Evolutionary conservation across 495 filamentous ascomycete species (phyloP).

Genomic region (Hypoxylon cercidicola): DNA sequence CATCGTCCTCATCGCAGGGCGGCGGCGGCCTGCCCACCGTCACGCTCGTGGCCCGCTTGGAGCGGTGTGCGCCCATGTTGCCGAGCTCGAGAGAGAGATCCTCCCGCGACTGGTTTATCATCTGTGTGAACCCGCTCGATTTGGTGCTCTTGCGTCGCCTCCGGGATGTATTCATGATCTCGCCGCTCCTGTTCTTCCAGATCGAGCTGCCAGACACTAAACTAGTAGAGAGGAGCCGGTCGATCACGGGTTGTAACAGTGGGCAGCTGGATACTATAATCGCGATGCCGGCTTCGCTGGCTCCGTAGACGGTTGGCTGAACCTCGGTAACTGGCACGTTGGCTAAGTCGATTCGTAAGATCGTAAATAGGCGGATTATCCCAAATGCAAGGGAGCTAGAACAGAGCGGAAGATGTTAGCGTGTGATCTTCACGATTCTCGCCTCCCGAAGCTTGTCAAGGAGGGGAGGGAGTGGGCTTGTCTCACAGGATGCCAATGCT

Average conservation of each 20-base stretch:
- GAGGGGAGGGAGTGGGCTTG: neutral
- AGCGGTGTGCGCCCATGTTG: slow-evolving; percentile 39
- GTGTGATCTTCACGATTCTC: neutral
- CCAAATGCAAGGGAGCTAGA: slow-evolving; percentile 31
- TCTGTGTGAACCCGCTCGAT: slow-evolving; percentile 39
- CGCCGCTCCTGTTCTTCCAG: slow-evolving; percentile 18
- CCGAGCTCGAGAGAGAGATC: slow-evolving; percentile 34
- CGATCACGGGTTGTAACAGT: slow-evolving; percentile 32
- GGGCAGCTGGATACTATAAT: slow-evolving; percentile 39
- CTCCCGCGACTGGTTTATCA: slow-evolving; percentile 26
- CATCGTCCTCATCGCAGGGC: slow-evolving; percentile 21
- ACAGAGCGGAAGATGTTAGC: slow-evolving; percentile 14
- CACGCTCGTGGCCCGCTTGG: slow-evolving; percentile 29
- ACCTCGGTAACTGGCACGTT: slow-evolving; percentile 27
- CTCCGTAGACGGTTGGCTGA: slow-evolving; percentile 24
- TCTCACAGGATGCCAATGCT: slow-evolving; percentile 51
- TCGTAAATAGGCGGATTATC: slow-evolving; percentile 21
- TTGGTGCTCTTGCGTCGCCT: slow-evolving; percentile 33
- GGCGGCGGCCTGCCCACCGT: slow-evolving; percentile 30
- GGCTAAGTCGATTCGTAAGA: slow-evolving; percentile 18
- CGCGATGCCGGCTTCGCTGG: slow-evolving; percentile 31
- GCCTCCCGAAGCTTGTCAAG: neutral
- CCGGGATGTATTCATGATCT: slow-evolving; percentile 13
- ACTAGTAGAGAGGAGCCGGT: slow-evolving; percentile 10
- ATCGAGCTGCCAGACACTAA: neutral